These are phyloP conservation scores for Pythium monospermum DNA, from an alignment of 352 stramenopile species.

Conservation along the genomic window DNA sequence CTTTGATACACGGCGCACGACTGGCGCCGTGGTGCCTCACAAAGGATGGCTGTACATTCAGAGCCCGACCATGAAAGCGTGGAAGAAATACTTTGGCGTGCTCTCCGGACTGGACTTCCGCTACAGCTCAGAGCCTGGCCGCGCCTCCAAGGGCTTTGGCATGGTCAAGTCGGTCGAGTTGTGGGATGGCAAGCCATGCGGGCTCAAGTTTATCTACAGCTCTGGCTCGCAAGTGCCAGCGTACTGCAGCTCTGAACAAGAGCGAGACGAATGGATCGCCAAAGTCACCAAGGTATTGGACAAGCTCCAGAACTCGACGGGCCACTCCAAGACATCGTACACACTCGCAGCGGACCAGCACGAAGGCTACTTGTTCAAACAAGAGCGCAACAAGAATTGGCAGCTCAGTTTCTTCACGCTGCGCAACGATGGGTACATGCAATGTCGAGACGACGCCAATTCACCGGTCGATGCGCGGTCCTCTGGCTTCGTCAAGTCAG, in stretches of 20 bases:
- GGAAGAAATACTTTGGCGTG: slow-evolving; percentile 70
- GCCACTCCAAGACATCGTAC: slow-evolving; percentile 67
- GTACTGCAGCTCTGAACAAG: slow-evolving; percentile 36
- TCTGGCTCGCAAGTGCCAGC: slow-evolving; percentile 39
- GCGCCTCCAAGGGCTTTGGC: slow-evolving; percentile 64
- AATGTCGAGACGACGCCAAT: slow-evolving; percentile 52
- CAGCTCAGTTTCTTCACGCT: slow-evolving; percentile 55
- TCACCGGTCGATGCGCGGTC: slow-evolving; percentile 33
- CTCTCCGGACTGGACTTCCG: slow-evolving; percentile 71
- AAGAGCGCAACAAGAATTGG: slow-evolving; percentile 56
- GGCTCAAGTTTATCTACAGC: slow-evolving; percentile 48
- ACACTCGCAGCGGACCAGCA: slow-evolving; percentile 59
- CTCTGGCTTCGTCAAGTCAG: slow-evolving; percentile 63
- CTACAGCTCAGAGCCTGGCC: slow-evolving; percentile 56
- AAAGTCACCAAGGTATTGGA: slow-evolving; percentile 52
- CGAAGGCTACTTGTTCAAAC: slow-evolving; percentile 62
- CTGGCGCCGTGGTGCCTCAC: slow-evolving; percentile 48
- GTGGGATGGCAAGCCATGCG: slow-evolving; percentile 42
- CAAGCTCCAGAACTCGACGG: slow-evolving; percentile 38
- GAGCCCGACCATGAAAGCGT: slow-evolving; percentile 49
- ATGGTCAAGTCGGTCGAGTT: slow-evolving; percentile 37
- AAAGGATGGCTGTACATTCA: slow-evolving; percentile 69
- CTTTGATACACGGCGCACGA: slow-evolving; percentile 60
- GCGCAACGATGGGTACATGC: slow-evolving; percentile 66
- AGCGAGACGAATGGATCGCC: slow-evolving; percentile 48